A percentile compares a stretch with the other conserved stretches of the same genome.
These are phyloP conservation scores for Sporothrix humicola DNA, from an alignment of 2,329 filamentous ascomycete species.

Conservation along the genomic window DNA sequence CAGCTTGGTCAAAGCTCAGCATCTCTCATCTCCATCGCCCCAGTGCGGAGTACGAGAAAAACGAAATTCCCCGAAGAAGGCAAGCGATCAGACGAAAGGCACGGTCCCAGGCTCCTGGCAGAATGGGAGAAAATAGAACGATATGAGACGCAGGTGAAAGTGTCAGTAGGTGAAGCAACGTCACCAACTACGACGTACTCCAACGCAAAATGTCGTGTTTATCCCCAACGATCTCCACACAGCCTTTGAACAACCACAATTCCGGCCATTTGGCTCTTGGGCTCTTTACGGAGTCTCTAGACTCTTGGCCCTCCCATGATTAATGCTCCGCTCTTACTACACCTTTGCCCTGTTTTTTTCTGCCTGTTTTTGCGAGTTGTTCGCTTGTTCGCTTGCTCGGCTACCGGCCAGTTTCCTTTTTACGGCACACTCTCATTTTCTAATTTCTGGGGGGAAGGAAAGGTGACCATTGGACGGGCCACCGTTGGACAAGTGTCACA, in stretches of 20 bases:
- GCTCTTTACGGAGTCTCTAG: not conserved
- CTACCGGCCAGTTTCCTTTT: not conserved
- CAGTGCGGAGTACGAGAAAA: not conserved
- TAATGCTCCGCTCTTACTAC: not conserved
- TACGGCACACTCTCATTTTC: too few relatives aligned
- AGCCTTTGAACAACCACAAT: not conserved
- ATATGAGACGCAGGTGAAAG: too few relatives aligned
- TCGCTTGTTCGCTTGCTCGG: slow-evolving; percentile 14
- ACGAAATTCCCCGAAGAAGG: not conserved
- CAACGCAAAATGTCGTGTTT: too few relatives aligned
- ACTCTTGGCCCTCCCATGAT: not conserved
- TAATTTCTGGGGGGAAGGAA: not conserved
- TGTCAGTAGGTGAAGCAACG: too few relatives aligned
- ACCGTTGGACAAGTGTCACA: too few relatives aligned
- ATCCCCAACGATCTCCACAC: not conserved
- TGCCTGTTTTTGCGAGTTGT: not conserved
- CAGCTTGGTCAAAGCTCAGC: not conserved
- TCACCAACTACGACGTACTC: too few relatives aligned
- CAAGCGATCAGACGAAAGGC: not conserved
- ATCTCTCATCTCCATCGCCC: not conserved
- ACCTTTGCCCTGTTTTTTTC: not conserved
- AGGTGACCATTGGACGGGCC: too few relatives aligned
- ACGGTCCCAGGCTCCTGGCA: not conserved
- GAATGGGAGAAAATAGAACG: too few relatives aligned
- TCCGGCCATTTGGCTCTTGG: slow-evolving; percentile 12